These are phyloP conservation scores for Eucalyptus caleyi DNA, from an alignment of 345 rosid genomes.

Conservation along the genomic window DNA sequence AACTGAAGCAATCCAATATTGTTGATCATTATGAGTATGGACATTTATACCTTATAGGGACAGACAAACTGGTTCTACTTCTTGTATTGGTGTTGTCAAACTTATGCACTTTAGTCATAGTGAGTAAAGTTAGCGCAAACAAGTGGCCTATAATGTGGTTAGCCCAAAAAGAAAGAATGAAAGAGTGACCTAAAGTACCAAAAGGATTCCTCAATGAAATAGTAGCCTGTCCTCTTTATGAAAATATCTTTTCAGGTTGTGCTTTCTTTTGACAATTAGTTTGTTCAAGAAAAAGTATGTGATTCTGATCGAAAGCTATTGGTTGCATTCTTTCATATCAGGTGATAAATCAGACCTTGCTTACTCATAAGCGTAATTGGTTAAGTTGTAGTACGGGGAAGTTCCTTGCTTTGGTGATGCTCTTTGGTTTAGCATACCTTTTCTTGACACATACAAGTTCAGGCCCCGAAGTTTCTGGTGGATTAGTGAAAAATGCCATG, in stretches of 20 bases:
- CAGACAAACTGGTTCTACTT: background rate
- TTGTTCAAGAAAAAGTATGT: background rate
- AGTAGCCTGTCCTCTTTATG: background rate
- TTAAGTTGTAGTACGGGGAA: constrained; percentile 76
- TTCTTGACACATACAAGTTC: constrained; percentile 37
- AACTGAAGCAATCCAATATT: background rate
- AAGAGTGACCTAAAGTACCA: background rate
- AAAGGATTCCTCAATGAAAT: background rate
- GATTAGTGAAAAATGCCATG: constrained; percentile 3
- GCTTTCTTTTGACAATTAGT: background rate
- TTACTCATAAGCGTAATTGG: constrained; percentile 40
- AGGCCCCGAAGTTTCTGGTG: constrained; percentile 12
- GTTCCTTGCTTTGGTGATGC: constrained; percentile 49
- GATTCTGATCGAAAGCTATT: background rate
- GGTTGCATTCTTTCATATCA: constrained; percentile 2
- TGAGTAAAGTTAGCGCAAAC: background rate
- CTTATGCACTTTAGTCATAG: background rate
- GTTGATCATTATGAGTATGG: background rate
- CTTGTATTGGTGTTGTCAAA: background rate
- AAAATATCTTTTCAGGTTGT: background rate
- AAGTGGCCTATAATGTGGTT: background rate
- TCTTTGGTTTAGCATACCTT: constrained; percentile 65
- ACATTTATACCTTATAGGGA: background rate
- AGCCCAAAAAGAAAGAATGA: background rate
- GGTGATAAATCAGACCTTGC: constrained; percentile 64